Evolutionary conservation across 225 moss, liverwort and hornwort species (phyloP).

Genomic region (Sphagnum contortum): DNA sequence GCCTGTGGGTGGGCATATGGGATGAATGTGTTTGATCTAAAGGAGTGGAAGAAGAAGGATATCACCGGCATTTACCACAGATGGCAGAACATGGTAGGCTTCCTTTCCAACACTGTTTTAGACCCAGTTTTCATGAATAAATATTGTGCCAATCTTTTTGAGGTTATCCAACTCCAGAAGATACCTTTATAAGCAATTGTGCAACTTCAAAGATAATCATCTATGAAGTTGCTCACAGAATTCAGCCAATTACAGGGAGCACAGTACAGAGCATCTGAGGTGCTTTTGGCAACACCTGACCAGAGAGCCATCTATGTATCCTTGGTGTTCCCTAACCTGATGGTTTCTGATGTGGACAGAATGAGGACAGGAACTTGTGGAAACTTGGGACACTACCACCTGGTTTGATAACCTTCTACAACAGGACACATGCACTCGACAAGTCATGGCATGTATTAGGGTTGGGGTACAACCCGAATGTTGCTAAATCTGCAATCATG

Average conservation of each 20-base stretch:
- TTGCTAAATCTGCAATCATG: conserved; percentile 36
- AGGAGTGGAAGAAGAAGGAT: conserved; percentile 53
- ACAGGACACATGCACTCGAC: conserved; percentile 34
- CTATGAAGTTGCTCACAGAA: too few relatives aligned
- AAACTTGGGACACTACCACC: conserved; percentile 62
- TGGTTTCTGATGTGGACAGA: conserved; percentile 17
- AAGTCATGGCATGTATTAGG: conserved; percentile 67
- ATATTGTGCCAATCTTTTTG: too few relatives aligned
- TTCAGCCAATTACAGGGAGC: too few relatives aligned
- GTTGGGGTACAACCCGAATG: conserved; percentile 51
- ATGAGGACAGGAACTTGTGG: conserved; percentile 60
- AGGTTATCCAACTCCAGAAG: too few relatives aligned
- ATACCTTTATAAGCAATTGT: too few relatives aligned
- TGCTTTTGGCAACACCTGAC: too few relatives aligned
- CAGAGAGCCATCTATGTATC: too few relatives aligned
- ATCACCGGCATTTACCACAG: conserved; percentile 61
- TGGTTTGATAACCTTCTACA: conserved; percentile 58
- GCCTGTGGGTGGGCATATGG: conserved; percentile 69
- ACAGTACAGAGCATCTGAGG: too few relatives aligned
- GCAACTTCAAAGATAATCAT: too few relatives aligned
- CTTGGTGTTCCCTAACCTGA: too few relatives aligned
- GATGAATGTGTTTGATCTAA: conserved; percentile 61
- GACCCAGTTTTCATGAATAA: too few relatives aligned
- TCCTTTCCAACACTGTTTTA: not conserved
- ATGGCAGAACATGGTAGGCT: conserved; percentile 53